phyloP scores from a whole-genome alignment of 1,139 yeast species.

The Pneumocystis murina region DNA sequence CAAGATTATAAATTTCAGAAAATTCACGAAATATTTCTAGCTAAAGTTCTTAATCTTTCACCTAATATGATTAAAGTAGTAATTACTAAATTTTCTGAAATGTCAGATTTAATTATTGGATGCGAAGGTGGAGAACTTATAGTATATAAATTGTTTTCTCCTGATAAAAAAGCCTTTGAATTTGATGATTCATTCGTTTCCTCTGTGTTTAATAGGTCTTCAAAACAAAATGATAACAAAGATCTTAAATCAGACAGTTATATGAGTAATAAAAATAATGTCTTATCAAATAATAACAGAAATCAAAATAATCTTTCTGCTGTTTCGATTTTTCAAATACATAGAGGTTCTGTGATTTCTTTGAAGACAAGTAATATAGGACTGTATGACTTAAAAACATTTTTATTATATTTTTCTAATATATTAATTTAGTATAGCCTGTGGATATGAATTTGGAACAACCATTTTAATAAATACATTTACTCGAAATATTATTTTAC shows the following conservation, averaged over 20 bases:
- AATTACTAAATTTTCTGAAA: background rate
- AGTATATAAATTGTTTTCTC: background rate
- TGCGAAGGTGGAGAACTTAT: background rate
- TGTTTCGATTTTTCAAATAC: background rate
- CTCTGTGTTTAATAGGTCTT: background rate
- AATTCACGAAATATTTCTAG: background rate
- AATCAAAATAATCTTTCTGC: background rate
- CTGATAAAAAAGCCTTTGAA: background rate
- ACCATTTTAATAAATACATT: constrained; percentile 65
- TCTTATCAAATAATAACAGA: background rate
- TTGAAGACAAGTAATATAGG: background rate
- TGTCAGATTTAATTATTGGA: background rate
- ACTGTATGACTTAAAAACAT: background rate
- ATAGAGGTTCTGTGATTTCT: background rate
- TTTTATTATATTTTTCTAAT: background rate
- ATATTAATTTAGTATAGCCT: constrained; percentile 30
- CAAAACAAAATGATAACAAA: background rate
- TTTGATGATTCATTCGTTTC: background rate
- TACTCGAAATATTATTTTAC: constrained; percentile 65
- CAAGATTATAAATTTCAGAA: background rate
- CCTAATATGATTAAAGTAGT: background rate
- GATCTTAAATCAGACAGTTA: background rate
- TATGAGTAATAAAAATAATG: background rate
- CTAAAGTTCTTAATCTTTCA: background rate
- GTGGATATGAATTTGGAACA: constrained; percentile 66